phyloP scores from a whole-genome alignment of 2,329 filamentous ascomycete species.

The Calonectria pteridis region DNA sequence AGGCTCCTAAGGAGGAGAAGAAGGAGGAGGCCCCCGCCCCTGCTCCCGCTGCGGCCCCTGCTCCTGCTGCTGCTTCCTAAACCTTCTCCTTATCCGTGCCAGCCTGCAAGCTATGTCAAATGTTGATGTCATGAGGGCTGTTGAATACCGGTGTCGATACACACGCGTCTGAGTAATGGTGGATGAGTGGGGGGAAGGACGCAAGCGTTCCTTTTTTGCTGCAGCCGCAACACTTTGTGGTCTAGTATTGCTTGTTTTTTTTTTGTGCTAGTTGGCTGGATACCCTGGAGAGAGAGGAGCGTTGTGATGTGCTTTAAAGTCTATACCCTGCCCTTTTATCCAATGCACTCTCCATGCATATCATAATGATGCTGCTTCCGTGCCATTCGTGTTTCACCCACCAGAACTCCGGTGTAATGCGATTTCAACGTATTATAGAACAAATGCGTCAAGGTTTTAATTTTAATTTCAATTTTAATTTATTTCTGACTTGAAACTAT shows the following conservation, averaged over 20 bases:
- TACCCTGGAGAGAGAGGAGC: constrained; percentile 47
- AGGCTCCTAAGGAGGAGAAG: constrained; percentile 44
- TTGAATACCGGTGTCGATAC: constrained; percentile 18
- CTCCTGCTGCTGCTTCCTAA: constrained; percentile 41
- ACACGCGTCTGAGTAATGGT: constrained; percentile 7
- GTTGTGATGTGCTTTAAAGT: constrained; percentile 45
- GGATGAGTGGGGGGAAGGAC: constrained; percentile 12
- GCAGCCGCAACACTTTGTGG: constrained; percentile 5
- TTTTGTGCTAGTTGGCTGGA: constrained; percentile 47
- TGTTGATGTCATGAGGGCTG: constrained; percentile 8
- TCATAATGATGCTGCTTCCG: background rate
- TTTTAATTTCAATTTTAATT: background rate
- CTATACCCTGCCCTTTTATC: constrained; percentile 49
- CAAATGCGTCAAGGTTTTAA: background rate
- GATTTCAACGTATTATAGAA: background rate
- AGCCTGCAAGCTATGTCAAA: constrained; percentile 16
- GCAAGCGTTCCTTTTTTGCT: constrained; percentile 1
- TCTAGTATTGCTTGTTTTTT: constrained; percentile 31
- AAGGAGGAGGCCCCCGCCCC: constrained; percentile 34
- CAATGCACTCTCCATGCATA: constrained; percentile 35
- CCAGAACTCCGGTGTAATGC: no score
- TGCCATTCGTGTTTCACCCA: background rate
- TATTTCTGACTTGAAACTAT: background rate
- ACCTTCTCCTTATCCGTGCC: constrained; percentile 25
- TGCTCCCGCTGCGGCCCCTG: constrained; percentile 29